Evolutionary conservation across 805 yeast genomes (phyloP), one percentile per base, ranked within the genome.

Genomic region (Candida odintsovae): DNA sequence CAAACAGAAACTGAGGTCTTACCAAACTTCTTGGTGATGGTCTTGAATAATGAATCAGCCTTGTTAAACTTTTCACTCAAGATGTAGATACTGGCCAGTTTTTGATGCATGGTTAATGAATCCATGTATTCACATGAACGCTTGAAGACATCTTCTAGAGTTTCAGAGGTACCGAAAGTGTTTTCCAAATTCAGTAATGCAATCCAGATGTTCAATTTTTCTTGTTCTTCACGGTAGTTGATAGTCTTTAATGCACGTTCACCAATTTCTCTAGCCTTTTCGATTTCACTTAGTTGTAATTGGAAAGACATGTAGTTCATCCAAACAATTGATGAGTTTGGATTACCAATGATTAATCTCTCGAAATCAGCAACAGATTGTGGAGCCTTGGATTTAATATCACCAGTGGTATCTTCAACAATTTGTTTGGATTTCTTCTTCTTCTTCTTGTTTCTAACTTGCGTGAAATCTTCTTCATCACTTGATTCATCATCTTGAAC

Each of bases 251-350:
- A 75, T 3, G 98, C 99, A 52, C 99, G 80, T 57, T 84, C 86
- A 40, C 88, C 97, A 57, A 94, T 80, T 64, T 88, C 96, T 57
- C 99, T 81, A 10, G 97, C 97, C 67, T 87, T 89, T 35, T 92
- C 97, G 49, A 90, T 72, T 66, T 94, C 99, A 71, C 96, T 86
- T 52, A 92, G 73, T 66, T 90, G 97, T 53, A 94, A 75, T 67
- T 90, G 96, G 84, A 92, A 94, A 4, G 98, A 90, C 97, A 94
- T 94, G 69, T 86, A 94, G 68, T 90, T 88, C 87, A 94, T 92
- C 99, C 99, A 94, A 47, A 89, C 68, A 31, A 90, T 78, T 1
- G 99, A 92, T 3, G 96, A 88, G 70, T 88, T 85, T 41, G 99
- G 97, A 62, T 86, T 86, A 63, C 97, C 95, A 50, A 94, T 77